Evolutionary conservation across 148 eudicot species (phyloP), one percentile per base, ranked within the genome.

Genomic region (Rheum nobile): DNA sequence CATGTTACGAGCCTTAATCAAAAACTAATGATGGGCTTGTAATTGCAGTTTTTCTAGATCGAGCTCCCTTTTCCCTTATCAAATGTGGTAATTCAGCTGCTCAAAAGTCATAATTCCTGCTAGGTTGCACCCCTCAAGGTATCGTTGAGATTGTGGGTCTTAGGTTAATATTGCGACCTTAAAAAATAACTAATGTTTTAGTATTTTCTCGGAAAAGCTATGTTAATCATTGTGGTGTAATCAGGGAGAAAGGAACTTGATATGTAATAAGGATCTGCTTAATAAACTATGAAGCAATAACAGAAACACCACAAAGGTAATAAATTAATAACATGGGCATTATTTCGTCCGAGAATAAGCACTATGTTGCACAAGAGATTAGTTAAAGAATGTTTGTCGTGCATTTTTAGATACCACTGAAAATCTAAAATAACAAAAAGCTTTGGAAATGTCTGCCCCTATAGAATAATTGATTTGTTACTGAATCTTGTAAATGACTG

Each of bases 261-360:
- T 55, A 24, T 55, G 12, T 12, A 22, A 55, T 55, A 8, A n/a
- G n/a, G n/a, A n/a, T n/a, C n/a, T 24, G 12, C 8, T 3, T 41
- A 8, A 41, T 41, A 41, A 41, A 54, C 29, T 22, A 54, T 22
- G 29, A 22, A 7, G 12, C 32, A 55, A n/a, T 1, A 55, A 24
- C 3, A 48, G 54, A 48, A 48, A 16, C 21, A 17, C 54, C 54
- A 48, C 54, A 48, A 48, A 65, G 22, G n/a, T 31, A 65, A 12
- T 34, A 65, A 4, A 31, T 65, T 65, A 65, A 65, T 65, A 65
- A 32, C 39, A 29, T 29, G 31, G 31, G 8, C 39, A 29, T 11
- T 29, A 63, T 31, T 63, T 63, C 38, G 69, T 63, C 69, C 38
- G 31, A 61, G 39, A 63, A 63, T 63, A 63, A 63, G 39, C 21